Base-by-base conservation (phyloP, 148 eudicot genomes). In the Dysphania ambrosioides region DNA sequence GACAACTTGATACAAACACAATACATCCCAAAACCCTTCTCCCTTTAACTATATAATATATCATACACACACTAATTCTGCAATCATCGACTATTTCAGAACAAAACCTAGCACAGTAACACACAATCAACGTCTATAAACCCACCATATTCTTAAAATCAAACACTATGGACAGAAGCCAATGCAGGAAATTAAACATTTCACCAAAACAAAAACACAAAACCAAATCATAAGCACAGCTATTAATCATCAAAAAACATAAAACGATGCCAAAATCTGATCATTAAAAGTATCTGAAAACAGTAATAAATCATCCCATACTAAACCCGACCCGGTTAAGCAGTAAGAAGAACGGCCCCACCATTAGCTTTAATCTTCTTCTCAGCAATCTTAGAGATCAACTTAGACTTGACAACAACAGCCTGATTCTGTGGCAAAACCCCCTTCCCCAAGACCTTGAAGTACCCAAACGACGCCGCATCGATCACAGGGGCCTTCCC, bases 351-450 rank as follows among this genome's bases (percentile, higher is more conserved):
- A 57, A 85, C 88, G 36, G 88, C 85, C 16, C 88, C 88, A 6
- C 85, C 88, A 60, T 75, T 76, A 59, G 75, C 88, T 84, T 82
- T 85, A 68, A 85, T 82, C 83, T 85, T 85, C 85, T 80, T 85
- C 84, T 85, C 88, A n/a, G 87, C 87, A 32, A 44, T 85, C 83
- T 85, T 85, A 16, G 72, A 57, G 7, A 85, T 44, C n/a, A 85
- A 74, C 83, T 85, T 85, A 6, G 85, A 79, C 75, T 80, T 85
- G 12, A 85, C 87, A n/a, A 85, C 87, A 61, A 85, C 65, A 6
- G 87, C 83, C 40, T 74, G 72, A 26, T 49, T 49, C 11, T 60
- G 56, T 0, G 83, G 85, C 58, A 85, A 69, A 13, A 77, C 79
- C 1, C 87, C 87, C 73, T 85, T 85, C 0, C 87, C 87, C 40